Evolutionary conservation across 345 rosid genomes (phyloP), one percentile per base, ranked within the genome.

Genomic region (Excoecaria cochinchinensis): DNA sequence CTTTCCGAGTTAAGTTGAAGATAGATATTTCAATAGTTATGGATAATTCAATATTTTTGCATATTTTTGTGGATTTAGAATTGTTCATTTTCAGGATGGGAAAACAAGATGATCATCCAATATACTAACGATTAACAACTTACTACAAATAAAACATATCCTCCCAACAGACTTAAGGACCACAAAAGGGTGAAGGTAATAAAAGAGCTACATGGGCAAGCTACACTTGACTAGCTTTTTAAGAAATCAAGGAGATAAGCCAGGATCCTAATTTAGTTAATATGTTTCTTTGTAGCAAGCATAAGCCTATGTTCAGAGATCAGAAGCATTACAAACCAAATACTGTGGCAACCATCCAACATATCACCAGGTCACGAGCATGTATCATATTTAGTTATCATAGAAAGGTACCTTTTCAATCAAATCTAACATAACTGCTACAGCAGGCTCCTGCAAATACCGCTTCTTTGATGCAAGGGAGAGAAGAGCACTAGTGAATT

Each of bases 361-460:
- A 50, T 46, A 31, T 13, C 24, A 55, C 24, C 12, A 50, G 5
- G 58, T 36, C 11, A 24, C 12, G 60, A 44, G 22, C 3, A 7
- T 5, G 4, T 4, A 5, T 3, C 68, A 47, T 24, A n/a, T 66
- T 22, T 47, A 70, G 67, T 36, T 14, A 69, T 73, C 15, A 70
- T 57, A 40, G 40, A 25, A 58, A 60, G n/a, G 56, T 86, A 95
- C 99, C 93, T 89, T 89, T 60, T 89, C 95, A 38, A 89, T 86
- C 83, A 93, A 74, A 61, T 90, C 90, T 71, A 95, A 77, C 81
- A 91, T 84, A 86, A 93, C 57, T 39, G 83, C 82, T 73, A 90
- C 91, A 72, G 90, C 90, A 74, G 99, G 92, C 86, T 95, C 99
- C 79, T 89, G 97, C 89, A 95, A 82, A 85, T 95, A 95, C 60